Percentiles rank a stretch among this genome's conserved stretches.
Evolutionary conservation across 768 basidiomycete species (phyloP).

Genomic region (Gymnopilus junonius): DNA sequence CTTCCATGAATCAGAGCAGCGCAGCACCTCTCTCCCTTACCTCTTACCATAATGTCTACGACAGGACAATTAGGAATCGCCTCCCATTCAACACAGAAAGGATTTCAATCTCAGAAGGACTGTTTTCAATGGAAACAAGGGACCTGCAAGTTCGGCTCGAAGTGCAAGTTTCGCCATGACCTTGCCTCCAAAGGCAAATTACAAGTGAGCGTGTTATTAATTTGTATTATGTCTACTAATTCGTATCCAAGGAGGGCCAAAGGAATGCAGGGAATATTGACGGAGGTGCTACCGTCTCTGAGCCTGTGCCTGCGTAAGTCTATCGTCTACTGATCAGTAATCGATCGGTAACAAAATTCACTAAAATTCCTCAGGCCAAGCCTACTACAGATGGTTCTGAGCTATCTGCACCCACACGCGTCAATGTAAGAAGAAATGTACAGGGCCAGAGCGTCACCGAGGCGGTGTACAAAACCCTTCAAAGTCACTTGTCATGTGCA

Average conservation of each 20-base stretch:
- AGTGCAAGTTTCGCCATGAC: slow-evolving; percentile 16
- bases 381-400: not conserved
- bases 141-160: slow-evolving; percentile 10
- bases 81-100: not conserved
- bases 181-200: not conserved
- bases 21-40: not conserved
- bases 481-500: not conserved
- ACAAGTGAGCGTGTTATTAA: not conserved
- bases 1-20: not conserved
- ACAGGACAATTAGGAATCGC: not conserved
- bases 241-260: not conserved
- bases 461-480: not conserved
- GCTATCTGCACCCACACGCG: not conserved
- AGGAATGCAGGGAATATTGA: too few relatives aligned
- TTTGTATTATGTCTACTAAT: not conserved
- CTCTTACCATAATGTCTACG: slow-evolving; percentile 10
- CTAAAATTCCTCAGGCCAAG: not conserved
- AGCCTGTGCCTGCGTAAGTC: not conserved
- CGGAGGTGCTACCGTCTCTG: not conserved
- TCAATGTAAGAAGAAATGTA: not conserved
- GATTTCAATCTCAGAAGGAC: not conserved
- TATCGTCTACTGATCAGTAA: not conserved
- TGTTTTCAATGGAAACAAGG: slow-evolving; percentile 14
- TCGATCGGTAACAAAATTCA: too few relatives aligned
- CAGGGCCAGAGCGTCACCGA: too few relatives aligned